Base-by-base conservation (phyloP, 257 asterid species). In the Nicotiana tabacum region DNA sequence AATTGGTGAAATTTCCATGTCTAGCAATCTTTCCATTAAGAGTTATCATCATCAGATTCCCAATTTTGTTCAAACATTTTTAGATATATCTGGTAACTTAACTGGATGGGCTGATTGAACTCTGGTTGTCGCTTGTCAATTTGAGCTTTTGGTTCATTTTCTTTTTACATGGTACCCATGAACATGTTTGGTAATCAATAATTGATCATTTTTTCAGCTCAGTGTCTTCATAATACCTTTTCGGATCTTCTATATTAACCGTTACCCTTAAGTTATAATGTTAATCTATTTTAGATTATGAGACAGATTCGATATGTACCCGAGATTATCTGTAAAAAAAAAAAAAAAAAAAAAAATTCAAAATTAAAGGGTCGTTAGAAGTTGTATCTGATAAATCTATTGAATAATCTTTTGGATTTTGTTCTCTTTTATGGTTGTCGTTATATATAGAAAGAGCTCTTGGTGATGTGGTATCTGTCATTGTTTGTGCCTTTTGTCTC, bases 361-460 rank as follows among this genome's bases (percentile, higher is more conserved):
- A 27, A 76, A 51, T 27, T 51, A 51, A 2, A 51, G 80, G 64
- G 64, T 9, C 4, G 17, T 51, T 27, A 8, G 9, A 7, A 76
- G 29, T 11, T 76, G 39, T 51, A 76, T 76, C 16, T 76, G 29
- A 51, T 51, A 7, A 51, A 76, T 76, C 5, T 76, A 6, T 27
- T 76, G 64, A 76, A 51, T 51, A 39, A 76, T 76, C 64, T 76
- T 51, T 51, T 29, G 80, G 64, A 76, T 29, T 76, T 76, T 76
- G 62, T 76, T 74, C 80, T 74, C 37, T 35, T 76, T 76, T 51
- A 76, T 76, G 80, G 9, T 76, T 76, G 64, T 76, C 43, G 9
- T 76, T 27, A 76, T 51, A 53, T 53, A 16, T 11, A 51, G 64
- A 51, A 27, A 76, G 80, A 43, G 51, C 51, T 43, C 51, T 43